Base-by-base conservation (phyloP, 2,329 filamentous ascomycete genomes). In the Trichoderma gracile region DNA sequence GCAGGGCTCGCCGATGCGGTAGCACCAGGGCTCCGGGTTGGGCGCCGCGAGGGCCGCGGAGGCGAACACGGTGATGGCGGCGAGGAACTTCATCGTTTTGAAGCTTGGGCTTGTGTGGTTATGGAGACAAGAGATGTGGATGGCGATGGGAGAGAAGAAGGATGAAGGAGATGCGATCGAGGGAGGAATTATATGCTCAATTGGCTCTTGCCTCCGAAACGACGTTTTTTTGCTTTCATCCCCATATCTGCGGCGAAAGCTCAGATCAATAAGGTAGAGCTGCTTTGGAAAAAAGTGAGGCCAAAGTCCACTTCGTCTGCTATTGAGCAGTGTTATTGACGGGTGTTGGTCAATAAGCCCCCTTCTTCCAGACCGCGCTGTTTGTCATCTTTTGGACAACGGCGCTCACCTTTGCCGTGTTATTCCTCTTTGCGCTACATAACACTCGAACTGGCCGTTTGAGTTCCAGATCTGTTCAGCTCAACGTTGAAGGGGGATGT, bases 31-130 rank as follows among this genome's bases (percentile, higher is more conserved):
- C 47, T 67, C 67, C 9, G 67, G 66, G 19, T 63, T 63, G 10
- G 71, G 70, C 12, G 67, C 66, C 21, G 69, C 69, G 23, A 69
- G 57, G 21, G 52, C 66, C 33, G 56, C 63, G 38, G 68, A 64
- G 45, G 68, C 68, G 64, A 72, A 42, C 50, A 70, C 27, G 64
- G 69, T 69, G 54, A 73, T 25, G 67, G 71, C 65, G 38, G 73
- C 65, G 56, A 74, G 49, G 30, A 69, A 69, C 71, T 74, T 75
- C 73, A 75, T 75, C n/a, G 9, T 17, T 33, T 30, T 25, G 6
- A 45, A 33, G 3, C 30, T 17, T 47, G 15, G 15, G 14, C 6
- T 5, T 38, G 12, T 46, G 21, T 14, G 15, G n/a, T 45, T 50
- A 15, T 60, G 63, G 33, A 47, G 30, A 46, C 21, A 33, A 25